A percentile compares a stretch with the other conserved stretches of the same genome.
phyloP scores from a whole-genome alignment of 371 early-diverging fungal genomes.

The Funneliformis caledonium region DNA sequence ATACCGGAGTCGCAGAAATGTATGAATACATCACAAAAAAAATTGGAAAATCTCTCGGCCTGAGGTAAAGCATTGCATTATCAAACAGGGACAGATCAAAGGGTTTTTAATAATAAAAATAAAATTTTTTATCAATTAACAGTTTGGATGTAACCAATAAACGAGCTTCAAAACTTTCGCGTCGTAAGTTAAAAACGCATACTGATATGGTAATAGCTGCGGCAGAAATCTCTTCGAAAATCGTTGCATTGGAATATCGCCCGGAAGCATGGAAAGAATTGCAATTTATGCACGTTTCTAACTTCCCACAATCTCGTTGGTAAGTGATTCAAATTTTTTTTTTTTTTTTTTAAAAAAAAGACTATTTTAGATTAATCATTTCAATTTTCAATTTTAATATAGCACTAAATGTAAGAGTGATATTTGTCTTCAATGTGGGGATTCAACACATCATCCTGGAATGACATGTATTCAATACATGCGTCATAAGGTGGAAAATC shows the following conservation, averaged over 20 bases:
- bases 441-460: slow-evolving; percentile 54
- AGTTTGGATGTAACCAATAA: not conserved
- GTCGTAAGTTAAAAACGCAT: slow-evolving; percentile 43
- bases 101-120: not conserved
- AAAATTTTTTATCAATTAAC: not conserved
- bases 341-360: slow-evolving; percentile 3
- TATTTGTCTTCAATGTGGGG: slow-evolving; percentile 66
- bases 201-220: slow-evolving; percentile 42
- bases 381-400: not conserved
- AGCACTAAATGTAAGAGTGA: slow-evolving; percentile 51
- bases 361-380: not conserved
- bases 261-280: slow-evolving; percentile 70
- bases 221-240: slow-evolving; percentile 50
- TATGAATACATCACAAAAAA: slow-evolving; percentile 31
- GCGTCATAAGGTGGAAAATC: slow-evolving; percentile 45
- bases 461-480: slow-evolving; percentile 58
- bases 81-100: not conserved
- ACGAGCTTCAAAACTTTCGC: slow-evolving; percentile 36
- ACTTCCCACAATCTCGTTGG: slow-evolving; percentile 62
- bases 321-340: slow-evolving; percentile 42
- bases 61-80: not conserved
- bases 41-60: slow-evolving; percentile 12
- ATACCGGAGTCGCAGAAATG: slow-evolving; percentile 13
- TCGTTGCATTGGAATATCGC: slow-evolving; percentile 60
- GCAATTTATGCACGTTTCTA: slow-evolving; percentile 68